Evolutionary conservation across 2,329 filamentous ascomycete species (phyloP), one percentile per base, ranked within the genome.

Genomic region (Didymella pomorum): DNA sequence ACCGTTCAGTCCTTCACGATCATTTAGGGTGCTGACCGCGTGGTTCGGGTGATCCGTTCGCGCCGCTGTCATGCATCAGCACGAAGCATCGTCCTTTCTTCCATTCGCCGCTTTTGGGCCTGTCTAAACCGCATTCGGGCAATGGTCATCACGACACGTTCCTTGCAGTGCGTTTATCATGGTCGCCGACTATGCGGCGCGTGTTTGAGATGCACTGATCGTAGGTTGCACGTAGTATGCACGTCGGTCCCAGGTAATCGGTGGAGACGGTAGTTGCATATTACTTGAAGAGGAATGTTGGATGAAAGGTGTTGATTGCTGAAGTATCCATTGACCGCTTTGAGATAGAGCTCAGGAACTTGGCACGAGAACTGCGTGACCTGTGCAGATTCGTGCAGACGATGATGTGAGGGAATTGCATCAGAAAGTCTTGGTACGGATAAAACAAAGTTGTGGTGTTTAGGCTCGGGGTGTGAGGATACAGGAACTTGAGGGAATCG

Each of bases 291-390:
- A 12, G 55, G 65, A 44, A 67, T 53, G 45, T 64, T 57, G 23
- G 20, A 8, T 6, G 21, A 18, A 4, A 39, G n/a, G 46, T 62
- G 65, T 69, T 18, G 67, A 68, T 62, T 60, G 53, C 67, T 68
- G 67, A 18, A 31, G n/a, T 20, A 53, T 63, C 62, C 67, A 66
- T 69, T 67, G 41, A 61, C 66, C 60, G 29, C 48, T 60, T 68
- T 63, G 26, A 62, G 54, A 3, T 25, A 4, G 4, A 25, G 3
- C 4, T 4, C 7, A 25, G 3, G 7, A 41, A 62, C 54, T 60
- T 35, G 26, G 39, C 43, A 21, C 16, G 12, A 44, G 31, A 5
- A 29, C 12, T n/a, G 47, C 14, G 35, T 33, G 23, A 25, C 33
- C 18, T 20, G 47, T 48, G 33, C 23, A 48, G 41, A 21, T 29